These are phyloP conservation scores for Cyclotella cryptica DNA, from an alignment of 108 stramenopile species.

Conservation along the genomic window DNA sequence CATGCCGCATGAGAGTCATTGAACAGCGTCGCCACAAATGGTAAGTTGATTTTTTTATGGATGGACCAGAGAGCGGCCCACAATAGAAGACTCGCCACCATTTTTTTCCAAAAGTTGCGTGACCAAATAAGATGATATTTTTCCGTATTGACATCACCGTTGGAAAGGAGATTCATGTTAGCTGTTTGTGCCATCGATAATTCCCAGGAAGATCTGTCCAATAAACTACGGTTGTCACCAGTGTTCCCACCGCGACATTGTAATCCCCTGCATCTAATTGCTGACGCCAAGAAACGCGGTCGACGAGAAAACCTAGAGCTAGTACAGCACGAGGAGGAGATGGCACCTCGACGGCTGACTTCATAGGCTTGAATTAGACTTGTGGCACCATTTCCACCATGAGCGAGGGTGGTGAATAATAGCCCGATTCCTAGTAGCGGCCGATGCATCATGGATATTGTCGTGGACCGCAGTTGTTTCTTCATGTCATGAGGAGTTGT, in stretches of 20 bases:
- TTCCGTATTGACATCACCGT: not conserved
- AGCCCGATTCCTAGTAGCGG: not conserved
- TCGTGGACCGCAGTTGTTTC: too few relatives aligned
- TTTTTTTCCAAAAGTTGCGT: slow-evolving; percentile 43
- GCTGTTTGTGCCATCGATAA: not conserved
- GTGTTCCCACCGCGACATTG: too few relatives aligned
- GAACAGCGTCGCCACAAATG: not conserved
- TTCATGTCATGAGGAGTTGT: too few relatives aligned
- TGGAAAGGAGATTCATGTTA: not conserved
- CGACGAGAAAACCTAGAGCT: too few relatives aligned
- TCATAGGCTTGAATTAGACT: not conserved
- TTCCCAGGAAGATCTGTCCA: not conserved
- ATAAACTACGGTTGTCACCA: not conserved
- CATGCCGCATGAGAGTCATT: slow-evolving; percentile 1
- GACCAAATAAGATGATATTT: slow-evolving; percentile 53
- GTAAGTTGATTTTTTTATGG: not conserved
- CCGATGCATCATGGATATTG: not conserved
- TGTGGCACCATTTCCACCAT: not conserved
- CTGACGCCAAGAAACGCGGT: too few relatives aligned
- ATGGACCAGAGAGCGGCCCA: slow-evolving; percentile 12
- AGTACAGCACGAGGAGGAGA: not conserved
- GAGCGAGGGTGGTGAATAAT: not conserved
- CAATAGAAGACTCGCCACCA: slow-evolving; percentile 12
- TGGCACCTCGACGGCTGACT: not conserved
- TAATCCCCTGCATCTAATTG: too few relatives aligned